Conservation (phyloP, 495 filamentous ascomycete species). For the Trichoderma asperelloides region DNA sequence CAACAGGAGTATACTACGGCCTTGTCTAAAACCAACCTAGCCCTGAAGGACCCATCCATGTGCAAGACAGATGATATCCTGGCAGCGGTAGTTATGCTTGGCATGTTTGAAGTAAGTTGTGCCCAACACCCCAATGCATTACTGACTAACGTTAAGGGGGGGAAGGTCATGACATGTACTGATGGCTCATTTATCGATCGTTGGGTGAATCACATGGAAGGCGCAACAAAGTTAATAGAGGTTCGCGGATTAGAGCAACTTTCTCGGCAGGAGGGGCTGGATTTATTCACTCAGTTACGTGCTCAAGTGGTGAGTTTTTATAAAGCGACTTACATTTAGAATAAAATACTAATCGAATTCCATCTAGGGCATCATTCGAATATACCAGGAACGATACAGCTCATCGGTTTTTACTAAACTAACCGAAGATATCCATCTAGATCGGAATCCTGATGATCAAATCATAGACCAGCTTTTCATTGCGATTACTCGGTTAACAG, state of each 20-base stretch:
- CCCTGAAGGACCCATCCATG: neutral
- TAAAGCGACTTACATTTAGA: neutral
- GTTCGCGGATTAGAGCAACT: neutral
- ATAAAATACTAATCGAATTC: neutral
- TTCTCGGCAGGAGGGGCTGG: neutral
- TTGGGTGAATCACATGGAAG: neutral
- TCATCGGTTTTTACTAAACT: neutral
- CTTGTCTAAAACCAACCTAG: neutral
- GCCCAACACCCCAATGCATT: neutral
- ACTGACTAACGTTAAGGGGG: neutral
- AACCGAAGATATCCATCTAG: neutral
- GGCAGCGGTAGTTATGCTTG: neutral
- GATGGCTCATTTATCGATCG: neutral
- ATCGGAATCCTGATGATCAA: neutral
- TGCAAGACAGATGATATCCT: neutral
- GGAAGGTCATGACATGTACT: neutral
- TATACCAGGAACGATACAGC: neutral
- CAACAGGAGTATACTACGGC: neutral
- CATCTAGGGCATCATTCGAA: neutral
- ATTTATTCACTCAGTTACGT: neutral
- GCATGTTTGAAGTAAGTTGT: neutral
- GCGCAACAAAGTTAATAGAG: neutral
- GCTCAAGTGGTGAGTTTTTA: neutral
- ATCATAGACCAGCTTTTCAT: neutral
- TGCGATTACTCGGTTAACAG: neutral